Evolutionary conservation across 805 yeast species (phyloP).

Genomic region (Jamesozyma jinghongensis): DNA sequence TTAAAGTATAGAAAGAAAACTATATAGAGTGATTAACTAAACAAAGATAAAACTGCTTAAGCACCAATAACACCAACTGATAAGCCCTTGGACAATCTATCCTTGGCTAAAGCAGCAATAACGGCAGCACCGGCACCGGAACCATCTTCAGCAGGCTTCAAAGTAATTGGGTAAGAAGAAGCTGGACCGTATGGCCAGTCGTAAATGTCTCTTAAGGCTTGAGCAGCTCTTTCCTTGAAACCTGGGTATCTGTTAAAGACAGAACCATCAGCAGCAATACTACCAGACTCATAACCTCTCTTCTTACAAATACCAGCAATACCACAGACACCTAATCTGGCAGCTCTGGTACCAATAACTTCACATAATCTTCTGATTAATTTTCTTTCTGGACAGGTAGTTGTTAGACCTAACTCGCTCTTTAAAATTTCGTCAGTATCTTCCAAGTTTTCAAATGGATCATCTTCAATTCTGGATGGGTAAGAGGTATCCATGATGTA

Average conservation of each 20-base stretch:
- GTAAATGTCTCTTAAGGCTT: constrained; percentile 79
- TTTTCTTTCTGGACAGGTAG: constrained; percentile 72
- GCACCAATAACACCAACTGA: constrained; percentile 47
- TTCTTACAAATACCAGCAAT: constrained; percentile 88
- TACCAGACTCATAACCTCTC: constrained; percentile 66
- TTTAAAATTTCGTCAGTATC: constrained; percentile 64
- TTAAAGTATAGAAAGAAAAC: not conserved
- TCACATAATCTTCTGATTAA: constrained; percentile 76
- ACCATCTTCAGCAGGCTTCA: constrained; percentile 95
- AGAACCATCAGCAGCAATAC: constrained; percentile 96
- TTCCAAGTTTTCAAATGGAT: constrained; percentile 73
- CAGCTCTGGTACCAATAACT: constrained; percentile 83
- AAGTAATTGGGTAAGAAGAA: constrained; percentile 62
- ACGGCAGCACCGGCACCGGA: constrained; percentile 98
- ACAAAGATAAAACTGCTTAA: constrained; percentile 1
- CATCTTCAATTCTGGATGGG: constrained; percentile 82
- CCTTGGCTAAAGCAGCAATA: constrained; percentile 88
- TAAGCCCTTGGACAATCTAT: constrained; percentile 61
- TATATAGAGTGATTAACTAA: not conserved
- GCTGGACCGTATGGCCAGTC: constrained; percentile 51
- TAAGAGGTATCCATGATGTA: constrained; percentile 83
- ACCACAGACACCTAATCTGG: constrained; percentile 89
- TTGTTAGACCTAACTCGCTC: constrained; percentile 47
- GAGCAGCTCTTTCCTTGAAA: constrained; percentile 81
- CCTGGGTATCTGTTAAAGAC: constrained; percentile 91